Percentiles rank a stretch among this genome's conserved stretches.
Conservation (phyloP, 768 basidiomycete genomes). For the Psilocybe azurescens region DNA sequence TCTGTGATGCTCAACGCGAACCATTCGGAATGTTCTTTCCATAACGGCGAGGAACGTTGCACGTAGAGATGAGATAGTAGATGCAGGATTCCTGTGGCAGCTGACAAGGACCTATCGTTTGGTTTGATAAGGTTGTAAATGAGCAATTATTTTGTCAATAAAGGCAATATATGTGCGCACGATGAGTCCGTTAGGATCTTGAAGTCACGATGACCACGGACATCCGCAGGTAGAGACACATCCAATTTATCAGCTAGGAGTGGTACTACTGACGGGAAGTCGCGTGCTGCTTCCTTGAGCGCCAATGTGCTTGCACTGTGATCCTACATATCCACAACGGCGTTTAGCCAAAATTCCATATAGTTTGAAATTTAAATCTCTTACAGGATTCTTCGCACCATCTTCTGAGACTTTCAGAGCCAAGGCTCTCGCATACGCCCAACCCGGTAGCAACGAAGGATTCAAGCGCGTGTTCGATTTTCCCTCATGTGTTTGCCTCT, state of each 20-base stretch:
- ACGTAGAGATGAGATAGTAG: constrained; percentile 90
- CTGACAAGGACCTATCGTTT: constrained; percentile 39
- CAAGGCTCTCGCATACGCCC: constrained; percentile 74
- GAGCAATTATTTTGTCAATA: too few relatives aligned
- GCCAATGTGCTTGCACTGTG: too few relatives aligned
- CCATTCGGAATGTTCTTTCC: constrained; percentile 84
- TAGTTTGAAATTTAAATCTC: background rate
- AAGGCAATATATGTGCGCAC: too few relatives aligned
- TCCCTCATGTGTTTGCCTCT: constrained; percentile 23
- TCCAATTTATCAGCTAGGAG: too few relatives aligned
- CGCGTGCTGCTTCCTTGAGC: too few relatives aligned
- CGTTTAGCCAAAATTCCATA: background rate
- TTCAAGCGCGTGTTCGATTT: constrained; percentile 41
- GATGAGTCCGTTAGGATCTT: too few relatives aligned
- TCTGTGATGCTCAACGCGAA: constrained; percentile 60
- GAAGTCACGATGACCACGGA: too few relatives aligned
- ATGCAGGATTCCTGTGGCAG: constrained; percentile 60
- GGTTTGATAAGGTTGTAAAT: too few relatives aligned
- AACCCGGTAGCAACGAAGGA: constrained; percentile 75
- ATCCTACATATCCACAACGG: constrained; percentile 47
- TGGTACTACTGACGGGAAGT: too few relatives aligned
- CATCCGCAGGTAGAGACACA: too few relatives aligned
- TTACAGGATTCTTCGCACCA: constrained; percentile 44
- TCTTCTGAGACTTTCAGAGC: constrained; percentile 62
- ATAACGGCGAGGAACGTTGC: constrained; percentile 74